Percentiles rank a stretch among this genome's conserved stretches.
Conservation (phyloP, 192 early-diverging fungal genomes). For the Coemansia sp. region DNA sequence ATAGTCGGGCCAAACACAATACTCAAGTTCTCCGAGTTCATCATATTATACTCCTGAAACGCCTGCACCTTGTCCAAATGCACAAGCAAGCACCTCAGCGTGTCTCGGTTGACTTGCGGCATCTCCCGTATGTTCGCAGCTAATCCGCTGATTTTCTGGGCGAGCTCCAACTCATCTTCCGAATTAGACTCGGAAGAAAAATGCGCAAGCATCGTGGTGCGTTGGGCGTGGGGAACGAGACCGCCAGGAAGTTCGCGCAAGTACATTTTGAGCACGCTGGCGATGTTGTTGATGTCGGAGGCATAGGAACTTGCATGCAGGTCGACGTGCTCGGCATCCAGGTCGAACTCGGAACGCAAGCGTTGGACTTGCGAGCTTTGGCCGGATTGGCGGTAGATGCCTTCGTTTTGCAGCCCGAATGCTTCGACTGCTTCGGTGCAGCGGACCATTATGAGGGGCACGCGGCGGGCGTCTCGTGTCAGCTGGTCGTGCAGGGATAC, state of each 20-base stretch:
- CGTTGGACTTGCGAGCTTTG: conserved; percentile 72
- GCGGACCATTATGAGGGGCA: conserved; percentile 78
- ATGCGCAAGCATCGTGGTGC: conserved; percentile 26
- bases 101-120: conserved; percentile 80
- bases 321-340: conserved; percentile 68
- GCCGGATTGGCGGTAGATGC: conserved; percentile 91
- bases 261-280: conserved; percentile 89
- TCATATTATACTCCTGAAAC: conserved; percentile 80
- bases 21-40: conserved; percentile 82
- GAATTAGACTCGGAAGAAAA: conserved; percentile 10
- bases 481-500: conserved; percentile 69
- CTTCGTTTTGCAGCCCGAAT: conserved; percentile 71
- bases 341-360: conserved; percentile 71
- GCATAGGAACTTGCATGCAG: conserved; percentile 60
- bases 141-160: conserved; percentile 31
- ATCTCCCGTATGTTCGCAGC: conserved; percentile 59
- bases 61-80: conserved; percentile 82
- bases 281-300: conserved; percentile 78
- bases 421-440: conserved; percentile 82
- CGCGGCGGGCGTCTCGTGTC: conserved; percentile 66
- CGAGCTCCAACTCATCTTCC: conserved; percentile 26
- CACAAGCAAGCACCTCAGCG: conserved; percentile 73
- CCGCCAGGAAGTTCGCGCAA: conserved; percentile 94
- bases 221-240: conserved; percentile 63
- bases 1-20: conserved; percentile 93